Base-by-base conservation (phyloP, 2,329 filamentous ascomycete genomes). In the Diaporthe destruens region DNA sequence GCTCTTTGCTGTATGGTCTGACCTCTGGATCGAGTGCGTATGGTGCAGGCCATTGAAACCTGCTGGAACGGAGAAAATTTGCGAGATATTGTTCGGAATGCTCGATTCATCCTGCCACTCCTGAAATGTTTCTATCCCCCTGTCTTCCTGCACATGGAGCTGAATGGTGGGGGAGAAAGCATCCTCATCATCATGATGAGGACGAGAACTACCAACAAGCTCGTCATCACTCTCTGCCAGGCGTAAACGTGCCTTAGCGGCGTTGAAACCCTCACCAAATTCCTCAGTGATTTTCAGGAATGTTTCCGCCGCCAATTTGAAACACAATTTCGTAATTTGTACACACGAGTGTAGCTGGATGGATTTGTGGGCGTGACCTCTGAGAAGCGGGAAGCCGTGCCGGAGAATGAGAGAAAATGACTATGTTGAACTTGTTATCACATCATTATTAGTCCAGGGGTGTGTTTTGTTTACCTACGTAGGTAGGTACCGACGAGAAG, bases 81-180 rank as follows among this genome's bases (percentile, higher is more conserved):
- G 78, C 78, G 78, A 79, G 29, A 79, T 80, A 36, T 77, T 77
- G 34, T 59, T 69, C 32, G 78, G 76, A 47, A 79, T 57, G 3
- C 6, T 3, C 23, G 34, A 23, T 7, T 12, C 14, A n/a, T 7
- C 9, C 29, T 25, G 16, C 6, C 20, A 6, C 54, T 36, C 9
- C n/a, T n/a, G n/a, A n/a, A n/a, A n/a, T n/a, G n/a, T 34, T 20
- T 1, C 8, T 34, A 23, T 3, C 54, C 54, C n/a, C 32, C 54
- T 56, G 54, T 16, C 16, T 2, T 18, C 7, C 29, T 56, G 20
- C 16, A 36, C 8, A 23, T 1, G 20, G 20, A 56, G 20, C 20
- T 56, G 32, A 36, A 56, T 0, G 9, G 11, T 16, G 54, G 32
- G 4, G 32, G 54, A n/a, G 20, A 56, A 23, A 56, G 54, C 20